A percentile compares a stretch with the other conserved stretches of the same genome.
These are phyloP conservation scores for Fomitopsis serialis DNA, from an alignment of 768 basidiomycete genomes.

Conservation along the genomic window DNA sequence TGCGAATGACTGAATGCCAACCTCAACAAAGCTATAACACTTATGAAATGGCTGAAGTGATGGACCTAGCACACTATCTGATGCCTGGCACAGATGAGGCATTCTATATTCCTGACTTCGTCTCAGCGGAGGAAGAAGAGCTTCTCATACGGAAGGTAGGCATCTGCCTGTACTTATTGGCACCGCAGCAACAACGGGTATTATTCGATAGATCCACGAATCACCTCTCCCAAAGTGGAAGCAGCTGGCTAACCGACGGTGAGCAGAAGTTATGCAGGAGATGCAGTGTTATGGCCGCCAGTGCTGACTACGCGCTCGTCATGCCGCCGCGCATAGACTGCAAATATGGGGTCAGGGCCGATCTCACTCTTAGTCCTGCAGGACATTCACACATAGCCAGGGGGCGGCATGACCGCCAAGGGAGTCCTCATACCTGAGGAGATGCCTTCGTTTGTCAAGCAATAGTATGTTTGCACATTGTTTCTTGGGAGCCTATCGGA, in stretches of 20 bases:
- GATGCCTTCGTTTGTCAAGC: conserved; percentile 64
- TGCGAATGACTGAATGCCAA: no score
- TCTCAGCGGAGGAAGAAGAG: conserved; percentile 67
- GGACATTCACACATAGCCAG: conserved; percentile 26
- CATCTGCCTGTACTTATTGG: conserved; percentile 7
- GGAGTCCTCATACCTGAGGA: conserved; percentile 63
- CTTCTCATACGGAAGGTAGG: conserved; percentile 72
- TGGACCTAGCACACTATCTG: neutral
- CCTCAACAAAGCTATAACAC: no score
- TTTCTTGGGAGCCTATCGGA: conserved; percentile 3
- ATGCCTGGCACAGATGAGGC: conserved; percentile 27
- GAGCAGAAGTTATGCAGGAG: conserved; percentile 20
- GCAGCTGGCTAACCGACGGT: conserved; percentile 65
- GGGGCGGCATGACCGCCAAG: conserved; percentile 70
- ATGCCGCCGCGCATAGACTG: conserved; percentile 35
- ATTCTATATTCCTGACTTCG: conserved; percentile 76
- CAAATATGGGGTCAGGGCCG: conserved; percentile 62
- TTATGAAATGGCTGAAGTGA: neutral
- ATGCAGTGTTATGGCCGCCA: no score
- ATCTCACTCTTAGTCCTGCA: neutral
- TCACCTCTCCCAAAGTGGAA: conserved; percentile 84
- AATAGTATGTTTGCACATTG: conserved; percentile 45
- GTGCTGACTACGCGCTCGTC: neutral
- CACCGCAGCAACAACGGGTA: conserved; percentile 3
- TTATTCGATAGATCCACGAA: conserved; percentile 55